Base-by-base conservation (phyloP, 164 flowering plant genomes). In the Cinnamomum chago region DNA sequence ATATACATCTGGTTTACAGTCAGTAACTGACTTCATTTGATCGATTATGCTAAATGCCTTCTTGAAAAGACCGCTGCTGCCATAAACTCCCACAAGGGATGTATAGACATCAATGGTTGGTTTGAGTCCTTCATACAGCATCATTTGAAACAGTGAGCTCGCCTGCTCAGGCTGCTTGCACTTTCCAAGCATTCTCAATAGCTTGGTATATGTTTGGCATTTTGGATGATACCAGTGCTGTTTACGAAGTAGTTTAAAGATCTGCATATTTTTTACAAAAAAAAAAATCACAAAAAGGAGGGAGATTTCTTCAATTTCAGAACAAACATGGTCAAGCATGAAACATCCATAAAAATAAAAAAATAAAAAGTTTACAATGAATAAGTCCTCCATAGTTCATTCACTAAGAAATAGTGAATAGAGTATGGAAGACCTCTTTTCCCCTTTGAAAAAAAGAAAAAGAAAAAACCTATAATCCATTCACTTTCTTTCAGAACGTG, bases 141-240 rank as follows among this genome's bases (percentile, higher is more conserved):
- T 87, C 71, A 83, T 47, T 79, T 91, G 90, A 67, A 89, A 95
- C 27, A 95, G 91, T 77, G 84, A 67, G 64, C 84, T 76, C n/a
- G 97, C 99, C 73, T 86, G 82, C 71, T 81, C 82, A 30, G 91
- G 85, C 75, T 87, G 92, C 77, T 62, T 83, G 83, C 93, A 90
- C 79, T 88, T 94, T 65, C 95, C 95, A 58, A 94, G 91, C 94
- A 95, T 90, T 83, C 83, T 84, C 78, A 95, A 71, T 12, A 93
- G 82, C 80, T 88, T 93, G 9, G 93, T 84, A 80, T 95, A 93
- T 55, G 97, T 92, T 81, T 86, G 90, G 81, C 87, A 76, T 83
- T 89, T 86, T 50, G 99, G 92, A 75, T 82, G 78, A 67, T 93
- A 95, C 98, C 98, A 95, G 12, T 85, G 89, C 73, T 95, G 98